Base-by-base conservation (phyloP, 2,329 filamentous ascomycete species). In the Phyllosticta citrichinensis region DNA sequence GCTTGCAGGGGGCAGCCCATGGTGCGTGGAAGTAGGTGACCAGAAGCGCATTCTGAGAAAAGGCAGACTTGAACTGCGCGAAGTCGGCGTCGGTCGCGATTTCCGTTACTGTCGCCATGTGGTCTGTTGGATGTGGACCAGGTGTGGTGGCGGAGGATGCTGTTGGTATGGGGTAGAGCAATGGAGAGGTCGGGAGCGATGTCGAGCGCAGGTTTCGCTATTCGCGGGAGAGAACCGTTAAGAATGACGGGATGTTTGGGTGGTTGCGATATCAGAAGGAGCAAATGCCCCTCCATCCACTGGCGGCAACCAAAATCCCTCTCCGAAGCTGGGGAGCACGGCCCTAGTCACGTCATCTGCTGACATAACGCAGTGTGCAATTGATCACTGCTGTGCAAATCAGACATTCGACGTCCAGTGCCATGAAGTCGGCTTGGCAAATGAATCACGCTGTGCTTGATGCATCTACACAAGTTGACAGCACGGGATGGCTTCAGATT, bases 1-100 rank as follows among this genome's bases (percentile, higher is more conserved):
- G 91, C 65, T 89, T 86, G 80, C 94, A 97, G 54, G 94, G 94
- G 63, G 91, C 91, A 30, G 94, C 94, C 94, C 94, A 99, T 66
- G 92, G 89, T 20, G 94, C 91, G 74, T 97, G 89, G 81, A 99
- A 99, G 73, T 92, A 97, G 71, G 96, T 84, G 70, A 97, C 81
- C 64, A 93, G 81, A 63, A 97, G 84, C 17, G 88, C 84, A 17
- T 86, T 82, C 1, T 87, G 71, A 11, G 89, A 83, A 14, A 92
- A 80, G 59, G 22, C 56, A 24, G 55, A 52, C 17, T 50, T 79
- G 70, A 88, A 81, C 66, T 83, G 77, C 66, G 86, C 80, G 85
- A 94, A 97, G 68, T 86, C 85, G 66, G 81, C 77, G 69, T 91
- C 84, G 68, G 83, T 85, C 67, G 84, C 82, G 75, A 97, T 87